A percentile compares a stretch with the other conserved stretches of the same genome.
phyloP scores from a whole-genome alignment of 2,329 filamentous ascomycete genomes.

The Furcasterigmium sp. region DNA sequence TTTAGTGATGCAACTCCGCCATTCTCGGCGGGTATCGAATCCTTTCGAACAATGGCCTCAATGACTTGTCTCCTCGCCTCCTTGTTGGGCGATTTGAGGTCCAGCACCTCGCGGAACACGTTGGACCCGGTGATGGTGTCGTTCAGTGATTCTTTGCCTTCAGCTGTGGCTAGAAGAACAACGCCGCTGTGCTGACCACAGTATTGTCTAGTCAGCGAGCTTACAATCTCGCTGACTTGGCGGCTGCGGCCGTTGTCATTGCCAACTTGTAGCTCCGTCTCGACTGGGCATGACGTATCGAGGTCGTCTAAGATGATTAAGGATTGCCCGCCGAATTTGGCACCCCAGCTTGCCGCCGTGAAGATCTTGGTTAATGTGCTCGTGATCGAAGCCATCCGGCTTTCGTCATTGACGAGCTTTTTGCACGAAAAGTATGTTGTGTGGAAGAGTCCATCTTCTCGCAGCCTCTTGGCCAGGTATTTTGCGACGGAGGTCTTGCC shows the following conservation, averaged over 20 bases:
- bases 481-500: conserved; percentile 83
- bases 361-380: conserved; percentile 82
- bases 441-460: conserved; percentile 70
- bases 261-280: conserved; percentile 90
- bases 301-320: conserved; percentile 89
- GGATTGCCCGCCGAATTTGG: conserved; percentile 75
- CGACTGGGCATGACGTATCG: conserved; percentile 85
- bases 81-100: conserved; percentile 87
- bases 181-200: conserved; percentile 76
- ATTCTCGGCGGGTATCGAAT: conserved; percentile 33
- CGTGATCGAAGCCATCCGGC: conserved; percentile 81
- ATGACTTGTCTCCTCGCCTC: conserved; percentile 79
- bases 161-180: conserved; percentile 83
- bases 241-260: conserved; percentile 90
- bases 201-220: conserved; percentile 77
- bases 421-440: conserved; percentile 82
- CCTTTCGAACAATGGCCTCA: conserved; percentile 66
- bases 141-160: conserved; percentile 88
- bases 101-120: conserved; percentile 85
- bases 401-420: conserved; percentile 86
- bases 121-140: conserved; percentile 87
- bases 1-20: conserved; percentile 27
- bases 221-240: conserved; percentile 85
- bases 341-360: conserved; percentile 86
- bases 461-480: conserved; percentile 67